Percentiles rank a stretch among this genome's conserved stretches.
These are phyloP conservation scores for Hypoxylon sp. DNA, from an alignment of 2,329 filamentous ascomycete genomes.

Conservation along the genomic window DNA sequence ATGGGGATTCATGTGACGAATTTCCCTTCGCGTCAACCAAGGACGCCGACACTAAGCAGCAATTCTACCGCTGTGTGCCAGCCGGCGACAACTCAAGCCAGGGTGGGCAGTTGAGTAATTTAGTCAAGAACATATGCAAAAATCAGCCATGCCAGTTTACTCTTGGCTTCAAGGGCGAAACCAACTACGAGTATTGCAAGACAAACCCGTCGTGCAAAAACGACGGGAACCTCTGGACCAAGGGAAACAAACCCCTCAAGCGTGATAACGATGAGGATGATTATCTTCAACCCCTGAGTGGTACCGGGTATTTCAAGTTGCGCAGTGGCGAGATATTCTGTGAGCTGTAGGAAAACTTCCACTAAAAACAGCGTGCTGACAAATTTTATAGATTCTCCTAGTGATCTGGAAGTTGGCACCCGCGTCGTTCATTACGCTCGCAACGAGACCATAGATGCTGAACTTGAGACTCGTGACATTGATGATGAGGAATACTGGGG, in stretches of 20 bases:
- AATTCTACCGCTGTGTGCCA: neutral
- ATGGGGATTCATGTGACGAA: neutral
- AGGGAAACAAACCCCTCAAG: neutral
- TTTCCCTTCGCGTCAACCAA: neutral
- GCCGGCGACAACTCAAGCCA: neutral
- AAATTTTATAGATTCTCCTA: too few species aligned
- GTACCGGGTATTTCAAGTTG: neutral
- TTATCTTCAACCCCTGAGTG: neutral
- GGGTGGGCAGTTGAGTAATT: neutral
- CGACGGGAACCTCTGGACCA: conserved; percentile 4
- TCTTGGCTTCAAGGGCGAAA: neutral
- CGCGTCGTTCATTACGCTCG: too few species aligned
- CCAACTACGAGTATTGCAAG: neutral
- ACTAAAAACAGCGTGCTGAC: too few species aligned
- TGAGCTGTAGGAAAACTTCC: too few species aligned
- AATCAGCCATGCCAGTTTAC: too few species aligned
- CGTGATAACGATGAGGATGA: neutral
- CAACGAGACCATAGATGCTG: too few species aligned
- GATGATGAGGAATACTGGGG: too few species aligned
- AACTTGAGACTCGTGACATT: too few species aligned
- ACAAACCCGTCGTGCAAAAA: neutral
- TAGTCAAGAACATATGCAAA: neutral
- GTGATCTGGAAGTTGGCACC: too few species aligned
- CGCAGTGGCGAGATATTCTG: neutral
- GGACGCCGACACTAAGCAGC: neutral